Base-by-base conservation (phyloP, 139 green algal species). In the Ettlia oleoabundans region DNA sequence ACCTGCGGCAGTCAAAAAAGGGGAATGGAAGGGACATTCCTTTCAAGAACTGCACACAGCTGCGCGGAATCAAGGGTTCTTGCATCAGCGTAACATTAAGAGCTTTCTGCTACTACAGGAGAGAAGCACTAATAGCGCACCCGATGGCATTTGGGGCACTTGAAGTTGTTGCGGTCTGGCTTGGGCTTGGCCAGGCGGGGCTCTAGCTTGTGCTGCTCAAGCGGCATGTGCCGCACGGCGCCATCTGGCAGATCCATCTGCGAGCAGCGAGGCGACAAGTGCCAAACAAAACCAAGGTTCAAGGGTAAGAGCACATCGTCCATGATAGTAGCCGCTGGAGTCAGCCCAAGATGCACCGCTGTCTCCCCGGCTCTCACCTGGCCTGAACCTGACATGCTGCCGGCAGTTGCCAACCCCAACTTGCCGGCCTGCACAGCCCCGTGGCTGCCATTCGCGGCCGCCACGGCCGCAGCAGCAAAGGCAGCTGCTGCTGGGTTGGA, bases 101-200 rank as follows among this genome's bases (percentile, higher is more conserved):
- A n/a, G n/a, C n/a, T n/a, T n/a, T n/a, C n/a, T n/a, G n/a, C n/a
- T n/a, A n/a, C n/a, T n/a, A n/a, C n/a, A n/a, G n/a, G n/a, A n/a
- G n/a, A n/a, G n/a, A n/a, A n/a, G n/a, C n/a, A n/a, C n/a, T n/a
- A n/a, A n/a, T n/a, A n/a, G n/a, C 76, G 2, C 74, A 91, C 84
- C 80, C 78, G 80, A 79, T 89, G 87, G 79, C 89, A 92, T 28
- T 85, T 82, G 61, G 82, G 68, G 80, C 89, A 92, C 55, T 92
- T 92, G 82, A 90, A 89, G 79, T 84, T 92, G 85, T 92, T 92
- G 37, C 77, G 58, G 13, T 88, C 78, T n/a, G 78, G 42, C 52
- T 72, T 63, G 30, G 58, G 24, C 78, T 67, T 78, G 40, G 78
- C 51, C 15, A 9, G 18, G 55, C 21, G 5, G 8, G 41, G 30